Conservation (phyloP, 768 basidiomycete genomes). For the Collybiopsis luxurians region DNA sequence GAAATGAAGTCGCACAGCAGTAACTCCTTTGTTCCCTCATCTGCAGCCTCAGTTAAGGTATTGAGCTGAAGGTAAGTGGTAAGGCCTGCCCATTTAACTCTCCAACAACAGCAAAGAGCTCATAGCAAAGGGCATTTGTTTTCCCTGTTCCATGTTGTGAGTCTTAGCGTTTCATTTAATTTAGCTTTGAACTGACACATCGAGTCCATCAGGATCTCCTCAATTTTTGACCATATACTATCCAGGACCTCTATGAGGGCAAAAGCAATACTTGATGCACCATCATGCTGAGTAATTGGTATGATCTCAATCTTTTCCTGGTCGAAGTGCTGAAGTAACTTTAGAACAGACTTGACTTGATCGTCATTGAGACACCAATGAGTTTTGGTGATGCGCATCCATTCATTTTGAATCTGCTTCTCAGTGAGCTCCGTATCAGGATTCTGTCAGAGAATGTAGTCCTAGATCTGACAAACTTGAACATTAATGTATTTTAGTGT, state of each 20-base stretch:
- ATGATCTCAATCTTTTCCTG: not conserved
- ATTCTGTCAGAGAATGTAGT: slow-evolving; percentile 14
- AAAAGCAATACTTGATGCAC: not conserved
- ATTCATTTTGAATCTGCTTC: slow-evolving; percentile 19
- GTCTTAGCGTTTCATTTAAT: not conserved
- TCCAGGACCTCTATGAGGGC: not conserved
- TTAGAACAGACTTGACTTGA: slow-evolving; percentile 24
- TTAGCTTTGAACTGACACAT: not conserved
- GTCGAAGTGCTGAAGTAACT: slow-evolving; percentile 16
- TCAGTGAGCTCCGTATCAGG: slow-evolving; percentile 3
- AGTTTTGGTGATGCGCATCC: slow-evolving; percentile 12
- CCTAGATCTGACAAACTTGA: slow-evolving; percentile 17
- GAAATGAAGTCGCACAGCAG: slow-evolving; percentile 22
- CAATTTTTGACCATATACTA: not conserved
- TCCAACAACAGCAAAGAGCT: slow-evolving; percentile 29
- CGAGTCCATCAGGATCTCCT: not conserved
- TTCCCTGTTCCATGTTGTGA: slow-evolving; percentile 10
- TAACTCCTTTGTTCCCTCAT: slow-evolving; percentile 22
- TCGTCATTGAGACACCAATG: slow-evolving; percentile 23
- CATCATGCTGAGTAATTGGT: not conserved
- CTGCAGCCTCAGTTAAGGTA: slow-evolving; percentile 12
- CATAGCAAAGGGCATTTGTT: slow-evolving; percentile 29
- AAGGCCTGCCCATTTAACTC: slow-evolving; percentile 29
- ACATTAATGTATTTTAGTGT: not conserved
- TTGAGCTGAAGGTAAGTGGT: slow-evolving; percentile 29